Evolutionary conservation across 1,139 yeast genomes (phyloP).

Genomic region (Magnusiomyces suaveolens): DNA sequence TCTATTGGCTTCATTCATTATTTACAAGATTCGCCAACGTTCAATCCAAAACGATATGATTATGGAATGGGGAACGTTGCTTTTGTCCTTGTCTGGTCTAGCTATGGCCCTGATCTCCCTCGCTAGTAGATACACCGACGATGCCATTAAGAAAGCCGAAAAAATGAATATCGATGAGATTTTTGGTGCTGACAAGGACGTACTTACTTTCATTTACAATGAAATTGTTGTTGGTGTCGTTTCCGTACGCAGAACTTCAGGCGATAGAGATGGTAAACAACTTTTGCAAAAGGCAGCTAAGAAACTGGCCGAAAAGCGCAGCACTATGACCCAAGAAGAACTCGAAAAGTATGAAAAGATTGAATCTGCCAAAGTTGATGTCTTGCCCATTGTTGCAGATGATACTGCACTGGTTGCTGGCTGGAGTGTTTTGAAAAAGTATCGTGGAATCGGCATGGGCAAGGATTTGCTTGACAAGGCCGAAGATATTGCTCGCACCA

Average conservation of each 20-base stretch:
- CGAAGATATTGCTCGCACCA: slow-evolving; percentile 11
- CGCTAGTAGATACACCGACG: slow-evolving; percentile 17
- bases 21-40: slow-evolving; percentile 9
- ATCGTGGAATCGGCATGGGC: slow-evolving; percentile 23
- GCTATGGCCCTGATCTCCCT: slow-evolving; percentile 19
- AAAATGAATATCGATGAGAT: slow-evolving; percentile 7
- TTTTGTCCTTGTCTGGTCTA: slow-evolving; percentile 16
- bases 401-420: slow-evolving; percentile 17
- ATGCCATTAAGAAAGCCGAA: slow-evolving; percentile 13
- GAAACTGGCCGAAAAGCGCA: slow-evolving; percentile 7
- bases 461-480: slow-evolving; percentile 18
- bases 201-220: slow-evolving; percentile 19
- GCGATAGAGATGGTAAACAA: slow-evolving; percentile 2
- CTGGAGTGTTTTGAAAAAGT: slow-evolving; percentile 21
- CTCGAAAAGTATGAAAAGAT: slow-evolving; percentile 4
- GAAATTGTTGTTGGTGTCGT: slow-evolving; percentile 17
- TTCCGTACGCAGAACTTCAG: slow-evolving; percentile 13
- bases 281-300: slow-evolving; percentile 3
- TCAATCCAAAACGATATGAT: background rate
- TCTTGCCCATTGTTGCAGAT: background rate
- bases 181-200: slow-evolving; percentile 9
- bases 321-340: background rate
- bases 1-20: slow-evolving; percentile 12
- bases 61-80: slow-evolving; percentile 15
- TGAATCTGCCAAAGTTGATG: background rate